These are phyloP conservation scores for Candida maesae DNA, from an alignment of 805 yeast genomes.

Conservation along the genomic window DNA sequence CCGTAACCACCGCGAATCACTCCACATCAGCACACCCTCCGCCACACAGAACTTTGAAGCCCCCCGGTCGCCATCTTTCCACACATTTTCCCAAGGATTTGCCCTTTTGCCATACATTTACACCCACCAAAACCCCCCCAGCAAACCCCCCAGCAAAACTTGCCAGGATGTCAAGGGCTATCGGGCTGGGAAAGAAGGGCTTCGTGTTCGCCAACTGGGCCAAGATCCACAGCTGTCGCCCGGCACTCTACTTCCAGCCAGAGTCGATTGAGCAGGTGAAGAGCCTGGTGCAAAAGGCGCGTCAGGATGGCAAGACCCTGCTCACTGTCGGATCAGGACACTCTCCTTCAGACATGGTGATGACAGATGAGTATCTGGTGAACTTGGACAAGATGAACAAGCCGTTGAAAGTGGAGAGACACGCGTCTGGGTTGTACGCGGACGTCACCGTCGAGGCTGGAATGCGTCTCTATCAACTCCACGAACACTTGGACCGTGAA, in stretches of 20 bases:
- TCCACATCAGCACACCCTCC: too few relatives aligned
- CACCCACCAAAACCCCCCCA: background rate
- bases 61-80: too few relatives aligned
- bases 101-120: too few relatives aligned
- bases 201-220: constrained; percentile 67
- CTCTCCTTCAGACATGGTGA: constrained; percentile 88
- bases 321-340: constrained; percentile 92
- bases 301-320: constrained; percentile 54
- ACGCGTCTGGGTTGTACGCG: constrained; percentile 61
- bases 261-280: constrained; percentile 60
- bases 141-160: background rate
- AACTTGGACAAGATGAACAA: constrained; percentile 72
- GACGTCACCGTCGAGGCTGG: constrained; percentile 97
- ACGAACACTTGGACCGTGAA: constrained; percentile 55
- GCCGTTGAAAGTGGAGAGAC: constrained; percentile 46
- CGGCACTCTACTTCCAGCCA: constrained; percentile 81
- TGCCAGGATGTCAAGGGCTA: constrained; percentile 14
- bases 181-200: constrained; percentile 31
- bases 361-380: constrained; percentile 85
- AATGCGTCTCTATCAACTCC: constrained; percentile 69
- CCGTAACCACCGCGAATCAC: too few relatives aligned
- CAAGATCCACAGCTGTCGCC: constrained; percentile 73
- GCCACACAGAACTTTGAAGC: too few relatives aligned
- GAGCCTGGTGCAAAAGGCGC: constrained; percentile 64
- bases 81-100: too few relatives aligned